phyloP scores from a whole-genome alignment of 2,329 filamentous ascomycete genomes.

The Verticillium albo-atrum region DNA sequence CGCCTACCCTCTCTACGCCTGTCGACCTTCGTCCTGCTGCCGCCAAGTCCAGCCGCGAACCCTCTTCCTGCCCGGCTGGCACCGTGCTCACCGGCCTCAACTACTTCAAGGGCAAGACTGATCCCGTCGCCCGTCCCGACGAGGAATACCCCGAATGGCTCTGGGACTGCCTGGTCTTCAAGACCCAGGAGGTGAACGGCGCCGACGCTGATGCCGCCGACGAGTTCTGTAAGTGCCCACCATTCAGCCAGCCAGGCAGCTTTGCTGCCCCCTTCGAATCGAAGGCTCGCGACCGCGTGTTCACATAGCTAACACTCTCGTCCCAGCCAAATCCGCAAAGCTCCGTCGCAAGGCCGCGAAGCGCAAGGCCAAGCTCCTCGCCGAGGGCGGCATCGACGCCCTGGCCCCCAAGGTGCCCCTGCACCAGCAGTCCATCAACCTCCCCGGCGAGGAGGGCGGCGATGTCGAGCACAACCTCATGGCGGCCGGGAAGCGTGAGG shows the following conservation, averaged over 20 bases:
- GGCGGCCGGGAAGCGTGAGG: conserved; percentile 49
- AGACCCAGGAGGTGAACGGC: conserved; percentile 46
- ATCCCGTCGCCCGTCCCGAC: conserved; percentile 71
- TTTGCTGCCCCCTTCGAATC: background rate
- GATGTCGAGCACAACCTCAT: conserved; percentile 39
- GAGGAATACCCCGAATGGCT: conserved; percentile 77
- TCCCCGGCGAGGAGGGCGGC: conserved; percentile 48
- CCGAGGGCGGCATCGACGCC: conserved; percentile 61
- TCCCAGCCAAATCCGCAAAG: conserved; percentile 76
- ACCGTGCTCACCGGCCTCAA: conserved; percentile 71
- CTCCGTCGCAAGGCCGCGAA: conserved; percentile 69
- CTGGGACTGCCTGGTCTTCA: conserved; percentile 65
- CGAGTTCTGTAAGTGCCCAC: conserved; percentile 66
- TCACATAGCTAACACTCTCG: background rate
- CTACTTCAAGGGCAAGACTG: conserved; percentile 67
- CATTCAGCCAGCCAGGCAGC: background rate
- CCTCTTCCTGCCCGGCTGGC: conserved; percentile 59
- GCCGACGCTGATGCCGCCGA: conserved; percentile 59
- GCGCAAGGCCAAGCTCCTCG: conserved; percentile 54
- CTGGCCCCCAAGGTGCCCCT: conserved; percentile 67
- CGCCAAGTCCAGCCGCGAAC: conserved; percentile 17
- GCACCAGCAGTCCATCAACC: conserved; percentile 73
- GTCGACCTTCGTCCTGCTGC: conserved; percentile 20
- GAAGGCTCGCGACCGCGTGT: background rate
- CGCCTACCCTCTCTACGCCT: conserved; percentile 27